Conservation (phyloP, 2,329 filamentous ascomycete species). For the Ophiostoma populinum region DNA sequence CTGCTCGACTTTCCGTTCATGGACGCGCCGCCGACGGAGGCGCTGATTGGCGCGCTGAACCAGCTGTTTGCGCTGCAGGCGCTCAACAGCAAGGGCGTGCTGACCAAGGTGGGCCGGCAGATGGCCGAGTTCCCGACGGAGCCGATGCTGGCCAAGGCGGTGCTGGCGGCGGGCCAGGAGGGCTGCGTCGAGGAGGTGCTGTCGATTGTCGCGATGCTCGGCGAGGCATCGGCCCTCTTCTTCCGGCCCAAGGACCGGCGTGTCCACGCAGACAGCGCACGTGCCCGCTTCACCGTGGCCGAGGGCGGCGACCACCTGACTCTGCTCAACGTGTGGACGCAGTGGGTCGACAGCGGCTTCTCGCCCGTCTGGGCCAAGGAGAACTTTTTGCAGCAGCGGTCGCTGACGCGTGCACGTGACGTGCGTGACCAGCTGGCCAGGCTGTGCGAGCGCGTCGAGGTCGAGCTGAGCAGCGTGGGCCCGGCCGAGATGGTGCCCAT, state of each 20-base stretch:
- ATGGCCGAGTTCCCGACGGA: constrained; percentile 62
- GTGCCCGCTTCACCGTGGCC: constrained; percentile 73
- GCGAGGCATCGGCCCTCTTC: constrained; percentile 76
- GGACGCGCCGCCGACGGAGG: constrained; percentile 80
- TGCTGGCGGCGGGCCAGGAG: constrained; percentile 75
- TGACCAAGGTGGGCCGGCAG: constrained; percentile 80
- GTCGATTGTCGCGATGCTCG: constrained; percentile 85
- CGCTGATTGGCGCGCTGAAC: constrained; percentile 75
- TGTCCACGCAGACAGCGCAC: constrained; percentile 81
- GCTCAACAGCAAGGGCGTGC: constrained; percentile 69
- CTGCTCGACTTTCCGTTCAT: constrained; percentile 91
- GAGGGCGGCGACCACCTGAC: constrained; percentile 84
- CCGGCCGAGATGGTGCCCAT: constrained; percentile 59
- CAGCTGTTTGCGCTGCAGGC: constrained; percentile 82
- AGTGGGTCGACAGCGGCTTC: constrained; percentile 89
- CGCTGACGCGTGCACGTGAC: constrained; percentile 74
- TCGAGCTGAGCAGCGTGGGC: constrained; percentile 52
- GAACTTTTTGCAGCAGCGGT: constrained; percentile 85
- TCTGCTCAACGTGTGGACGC: constrained; percentile 83
- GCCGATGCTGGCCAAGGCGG: constrained; percentile 76
- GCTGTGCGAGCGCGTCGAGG: constrained; percentile 84
- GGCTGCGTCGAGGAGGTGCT: constrained; percentile 90
- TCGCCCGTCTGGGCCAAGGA: constrained; percentile 75
- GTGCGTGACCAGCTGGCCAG: constrained; percentile 85
- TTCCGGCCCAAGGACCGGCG: constrained; percentile 96